Conservation (phyloP, 148 eudicot genomes). For the Chenopodium quinoa region DNA sequence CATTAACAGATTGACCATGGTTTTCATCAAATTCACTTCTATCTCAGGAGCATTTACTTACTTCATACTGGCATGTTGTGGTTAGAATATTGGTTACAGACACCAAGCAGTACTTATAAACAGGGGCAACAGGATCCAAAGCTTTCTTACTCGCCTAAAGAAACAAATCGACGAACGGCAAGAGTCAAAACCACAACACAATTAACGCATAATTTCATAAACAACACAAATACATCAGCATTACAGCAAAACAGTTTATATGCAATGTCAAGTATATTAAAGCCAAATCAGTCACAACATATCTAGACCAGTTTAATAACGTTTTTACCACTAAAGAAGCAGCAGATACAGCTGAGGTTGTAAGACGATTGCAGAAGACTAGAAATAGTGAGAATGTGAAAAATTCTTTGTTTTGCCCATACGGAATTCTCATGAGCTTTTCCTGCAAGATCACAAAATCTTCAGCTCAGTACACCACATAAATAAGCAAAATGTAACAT, state of each 20-base stretch:
- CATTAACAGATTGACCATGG: not conserved
- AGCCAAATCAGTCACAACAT: not conserved
- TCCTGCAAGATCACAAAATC: slow-evolving; percentile 54
- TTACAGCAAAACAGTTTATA: not conserved
- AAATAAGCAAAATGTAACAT: not conserved
- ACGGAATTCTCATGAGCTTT: slow-evolving; percentile 96
- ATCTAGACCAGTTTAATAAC: slow-evolving; percentile 1
- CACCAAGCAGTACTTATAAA: slow-evolving; percentile 77
- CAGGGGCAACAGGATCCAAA: slow-evolving; percentile 93
- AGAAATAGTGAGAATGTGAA: slow-evolving; percentile 82
- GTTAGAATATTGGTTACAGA: slow-evolving; percentile 91
- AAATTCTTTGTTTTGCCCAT: slow-evolving; percentile 71
- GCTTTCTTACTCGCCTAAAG: slow-evolving; percentile 80
- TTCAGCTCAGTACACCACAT: slow-evolving; percentile 4
- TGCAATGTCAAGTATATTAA: not conserved
- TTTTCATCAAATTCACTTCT: not conserved
- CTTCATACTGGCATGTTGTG: slow-evolving; percentile 99
- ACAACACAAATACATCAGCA: not conserved
- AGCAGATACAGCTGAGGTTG: slow-evolving; percentile 85
- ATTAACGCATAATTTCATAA: not conserved
- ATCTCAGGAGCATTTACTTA: slow-evolving; percentile 14
- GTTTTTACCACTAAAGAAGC: slow-evolving; percentile 63
- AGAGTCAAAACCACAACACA: slow-evolving; percentile 6
- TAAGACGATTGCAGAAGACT: slow-evolving; percentile 93
- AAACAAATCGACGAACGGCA: slow-evolving; percentile 4